A percentile compares a stretch with the other conserved stretches of the same genome.
Evolutionary conservation across 805 yeast species (phyloP).

Genomic region (Komagataella pastoris): DNA sequence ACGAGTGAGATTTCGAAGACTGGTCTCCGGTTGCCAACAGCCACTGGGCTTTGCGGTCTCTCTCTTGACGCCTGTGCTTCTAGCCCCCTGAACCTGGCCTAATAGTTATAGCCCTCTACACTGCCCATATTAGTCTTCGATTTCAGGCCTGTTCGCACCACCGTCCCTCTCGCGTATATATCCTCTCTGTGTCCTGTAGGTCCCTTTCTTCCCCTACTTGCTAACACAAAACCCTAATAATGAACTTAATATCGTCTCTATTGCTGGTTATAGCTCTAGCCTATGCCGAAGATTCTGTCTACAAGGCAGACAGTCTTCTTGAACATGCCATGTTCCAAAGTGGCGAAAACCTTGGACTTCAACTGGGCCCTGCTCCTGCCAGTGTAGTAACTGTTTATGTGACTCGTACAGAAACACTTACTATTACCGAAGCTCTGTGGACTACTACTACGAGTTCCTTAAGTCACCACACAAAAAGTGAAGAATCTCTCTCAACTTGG

Average conservation of each 20-base stretch:
- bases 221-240: not conserved
- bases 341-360: not conserved
- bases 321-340: not conserved
- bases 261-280: not conserved
- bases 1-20: not conserved
- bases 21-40: too few species aligned
- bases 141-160: not conserved
- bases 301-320: not conserved
- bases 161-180: not conserved
- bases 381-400: constrained; percentile 1
- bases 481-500: too few species aligned
- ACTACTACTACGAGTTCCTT: not conserved
- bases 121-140: not conserved
- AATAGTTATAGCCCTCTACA: not conserved
- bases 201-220: not conserved
- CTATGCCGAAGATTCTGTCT: not conserved
- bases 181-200: not conserved
- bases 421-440: not conserved
- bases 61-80: too few species aligned
- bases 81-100: too few species aligned
- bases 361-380: not conserved
- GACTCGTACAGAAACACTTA: not conserved
- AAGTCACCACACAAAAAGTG: not conserved
- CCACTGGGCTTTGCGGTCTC: too few species aligned
- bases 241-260: not conserved